Percentiles rank a stretch among this genome's conserved stretches.
Conservation (phyloP, 139 green algal species). For the Coelastrella sp. region DNA sequence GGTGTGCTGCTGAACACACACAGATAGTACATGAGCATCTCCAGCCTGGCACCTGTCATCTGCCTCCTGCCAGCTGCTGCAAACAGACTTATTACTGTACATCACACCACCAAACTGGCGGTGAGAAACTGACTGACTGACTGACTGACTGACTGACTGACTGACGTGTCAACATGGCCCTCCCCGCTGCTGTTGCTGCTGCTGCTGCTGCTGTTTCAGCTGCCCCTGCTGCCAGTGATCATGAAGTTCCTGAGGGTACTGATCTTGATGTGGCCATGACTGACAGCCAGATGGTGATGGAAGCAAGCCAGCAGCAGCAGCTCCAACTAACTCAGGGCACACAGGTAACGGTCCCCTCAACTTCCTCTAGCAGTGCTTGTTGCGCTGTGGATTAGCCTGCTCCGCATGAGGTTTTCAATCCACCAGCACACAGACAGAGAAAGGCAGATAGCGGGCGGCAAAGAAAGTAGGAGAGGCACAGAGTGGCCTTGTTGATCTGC, state of each 20-base stretch:
- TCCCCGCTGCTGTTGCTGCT: not conserved
- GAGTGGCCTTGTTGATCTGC: too few species aligned
- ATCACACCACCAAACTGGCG: too few species aligned
- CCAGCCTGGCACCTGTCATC: not conserved
- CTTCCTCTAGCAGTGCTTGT: not conserved
- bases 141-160: not conserved
- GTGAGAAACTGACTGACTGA: not conserved
- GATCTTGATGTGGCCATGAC: not conserved
- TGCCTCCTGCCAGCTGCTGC: not conserved
- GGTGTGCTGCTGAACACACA: not conserved
- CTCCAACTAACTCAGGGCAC: not conserved
- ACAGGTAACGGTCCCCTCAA: not conserved
- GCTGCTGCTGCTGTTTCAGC: not conserved
- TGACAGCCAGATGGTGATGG: not conserved
- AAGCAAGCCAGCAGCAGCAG: not conserved
- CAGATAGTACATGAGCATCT: too few species aligned
- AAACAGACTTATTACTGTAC: too few species aligned
- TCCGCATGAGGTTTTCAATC: too few species aligned
- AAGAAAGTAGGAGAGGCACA: too few species aligned
- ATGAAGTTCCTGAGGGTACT: not conserved
- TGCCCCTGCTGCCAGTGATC: not conserved
- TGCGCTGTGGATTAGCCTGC: too few species aligned
- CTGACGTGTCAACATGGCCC: not conserved
- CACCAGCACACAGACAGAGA: too few species aligned
- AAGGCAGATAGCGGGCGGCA: too few species aligned